phyloP scores from a whole-genome alignment of 1,284 basidiomycete species.

The Kalmanozyma brasiliensis region DNA sequence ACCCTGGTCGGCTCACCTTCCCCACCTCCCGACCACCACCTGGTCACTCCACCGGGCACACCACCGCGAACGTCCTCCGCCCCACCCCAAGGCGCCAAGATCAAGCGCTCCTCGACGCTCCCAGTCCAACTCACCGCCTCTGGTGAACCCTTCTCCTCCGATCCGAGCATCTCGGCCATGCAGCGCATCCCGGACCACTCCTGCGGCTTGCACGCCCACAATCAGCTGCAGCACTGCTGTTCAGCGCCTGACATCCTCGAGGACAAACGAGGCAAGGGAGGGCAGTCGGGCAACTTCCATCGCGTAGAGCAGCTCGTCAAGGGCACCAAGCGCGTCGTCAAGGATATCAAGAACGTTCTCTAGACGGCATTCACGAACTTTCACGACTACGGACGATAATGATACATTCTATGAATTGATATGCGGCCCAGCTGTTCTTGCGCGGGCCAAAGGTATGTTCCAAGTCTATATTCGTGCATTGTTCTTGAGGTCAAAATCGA shows the following conservation, averaged over 20 bases:
- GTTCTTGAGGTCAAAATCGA: slow-evolving; percentile 15
- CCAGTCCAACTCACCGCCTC: slow-evolving; percentile 26
- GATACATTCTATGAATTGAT: background rate
- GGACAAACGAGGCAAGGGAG: background rate
- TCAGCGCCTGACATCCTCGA: slow-evolving; percentile 14
- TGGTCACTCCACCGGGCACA: background rate
- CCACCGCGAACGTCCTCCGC: background rate
- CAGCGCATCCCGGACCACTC: slow-evolving; percentile 43
- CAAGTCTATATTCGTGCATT: no score
- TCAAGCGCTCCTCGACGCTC: slow-evolving; percentile 11
- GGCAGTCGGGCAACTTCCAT: slow-evolving; percentile 38
- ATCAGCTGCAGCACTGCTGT: slow-evolving; percentile 18
- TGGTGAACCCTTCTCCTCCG: slow-evolving; percentile 32
- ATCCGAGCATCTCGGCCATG: slow-evolving; percentile 44
- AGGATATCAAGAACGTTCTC: slow-evolving; percentile 44
- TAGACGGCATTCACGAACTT: background rate
- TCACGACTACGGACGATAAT: background rate
- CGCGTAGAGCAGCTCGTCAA: slow-evolving; percentile 43
- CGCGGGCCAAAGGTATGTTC: slow-evolving; percentile 2
- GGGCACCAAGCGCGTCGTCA: slow-evolving; percentile 34
- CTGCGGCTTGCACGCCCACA: slow-evolving; percentile 8
- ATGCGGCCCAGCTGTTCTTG: slow-evolving; percentile 4
- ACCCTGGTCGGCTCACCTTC: slow-evolving; percentile 7
- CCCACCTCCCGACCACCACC: background rate
- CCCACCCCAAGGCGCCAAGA: slow-evolving; percentile 4